Conservation (phyloP, 2,329 filamentous ascomycete species). For the Alternaria sp. region DNA sequence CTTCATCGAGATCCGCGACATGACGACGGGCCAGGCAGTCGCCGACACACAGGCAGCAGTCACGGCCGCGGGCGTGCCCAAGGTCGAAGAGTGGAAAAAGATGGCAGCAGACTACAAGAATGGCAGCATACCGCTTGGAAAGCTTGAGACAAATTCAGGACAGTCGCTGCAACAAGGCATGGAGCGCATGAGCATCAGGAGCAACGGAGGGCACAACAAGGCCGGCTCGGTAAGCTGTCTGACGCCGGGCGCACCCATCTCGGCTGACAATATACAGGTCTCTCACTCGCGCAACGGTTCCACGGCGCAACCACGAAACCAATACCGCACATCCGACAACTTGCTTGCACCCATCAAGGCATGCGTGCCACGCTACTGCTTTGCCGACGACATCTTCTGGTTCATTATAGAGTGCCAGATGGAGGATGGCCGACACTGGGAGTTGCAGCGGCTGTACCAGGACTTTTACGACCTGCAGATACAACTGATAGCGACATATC, state of each 20-base stretch:
- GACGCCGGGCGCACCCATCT: constrained; percentile 7
- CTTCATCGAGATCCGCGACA: constrained; percentile 95
- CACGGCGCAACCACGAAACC: constrained; percentile 49
- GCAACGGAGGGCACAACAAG: constrained; percentile 42
- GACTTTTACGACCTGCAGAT: constrained; percentile 99
- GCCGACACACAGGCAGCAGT: constrained; percentile 86
- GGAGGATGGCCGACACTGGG: constrained; percentile 91
- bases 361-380: constrained; percentile 90
- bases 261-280: constrained; percentile 27
- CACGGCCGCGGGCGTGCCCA: constrained; percentile 85
- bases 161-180: constrained; percentile 66
- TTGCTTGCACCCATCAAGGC: constrained; percentile 81
- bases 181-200: constrained; percentile 77
- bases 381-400: constrained; percentile 98
- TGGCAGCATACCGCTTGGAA: constrained; percentile 94
- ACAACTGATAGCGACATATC: constrained; percentile 88
- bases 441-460: constrained; percentile 93
- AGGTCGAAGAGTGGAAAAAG: constrained; percentile 99
- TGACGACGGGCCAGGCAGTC: constrained; percentile 85
- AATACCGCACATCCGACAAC: constrained; percentile 51
- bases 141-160: constrained; percentile 71
- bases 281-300: constrained; percentile 50
- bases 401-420: constrained; percentile 93
- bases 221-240: constrained; percentile 42
- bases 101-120: constrained; percentile 99